Evolutionary conservation across 306 rosid species (phyloP).

Genomic region (Arachis stenosperma): DNA sequence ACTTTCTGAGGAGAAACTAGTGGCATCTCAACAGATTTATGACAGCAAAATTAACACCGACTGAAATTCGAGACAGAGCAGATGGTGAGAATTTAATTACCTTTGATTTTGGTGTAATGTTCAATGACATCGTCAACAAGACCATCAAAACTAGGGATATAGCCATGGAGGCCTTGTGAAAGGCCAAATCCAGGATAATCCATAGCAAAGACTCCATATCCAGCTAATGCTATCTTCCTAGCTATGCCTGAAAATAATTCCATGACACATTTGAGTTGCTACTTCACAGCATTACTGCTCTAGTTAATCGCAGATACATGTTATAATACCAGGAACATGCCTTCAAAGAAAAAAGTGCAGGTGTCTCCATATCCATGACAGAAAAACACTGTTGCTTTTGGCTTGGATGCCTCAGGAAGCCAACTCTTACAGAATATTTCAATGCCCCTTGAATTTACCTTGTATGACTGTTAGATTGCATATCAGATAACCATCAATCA

Average conservation of each 20-base stretch:
- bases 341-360: conserved; percentile 95
- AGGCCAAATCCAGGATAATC: conserved; percentile 98
- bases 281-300: conserved; percentile 9
- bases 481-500: conserved; percentile 22
- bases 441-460: conserved; percentile 69
- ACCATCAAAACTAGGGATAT: conserved; percentile 67
- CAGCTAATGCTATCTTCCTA: conserved; percentile 70
- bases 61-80: background rate
- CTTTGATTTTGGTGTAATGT: conserved; percentile 78
- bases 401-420: conserved; percentile 67
- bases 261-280: conserved; percentile 24
- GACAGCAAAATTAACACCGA: background rate
- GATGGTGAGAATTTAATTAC: conserved; percentile 38
- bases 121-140: conserved; percentile 85
- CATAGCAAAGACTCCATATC: conserved; percentile 90
- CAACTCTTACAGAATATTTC: conserved; percentile 84
- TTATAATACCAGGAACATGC: conserved; percentile 53
- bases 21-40: conserved; percentile 1
- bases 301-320: conserved; percentile 14
- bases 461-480: conserved; percentile 63
- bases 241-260: conserved; percentile 71
- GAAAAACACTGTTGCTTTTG: conserved; percentile 73
- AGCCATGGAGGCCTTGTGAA: conserved; percentile 91
- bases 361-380: conserved; percentile 98
- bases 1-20: conserved; percentile 3